A percentile compares a stretch with the other conserved stretches of the same genome.
Evolutionary conservation across 805 yeast species (phyloP).

Genomic region (Sugiyamaella smithiae): DNA sequence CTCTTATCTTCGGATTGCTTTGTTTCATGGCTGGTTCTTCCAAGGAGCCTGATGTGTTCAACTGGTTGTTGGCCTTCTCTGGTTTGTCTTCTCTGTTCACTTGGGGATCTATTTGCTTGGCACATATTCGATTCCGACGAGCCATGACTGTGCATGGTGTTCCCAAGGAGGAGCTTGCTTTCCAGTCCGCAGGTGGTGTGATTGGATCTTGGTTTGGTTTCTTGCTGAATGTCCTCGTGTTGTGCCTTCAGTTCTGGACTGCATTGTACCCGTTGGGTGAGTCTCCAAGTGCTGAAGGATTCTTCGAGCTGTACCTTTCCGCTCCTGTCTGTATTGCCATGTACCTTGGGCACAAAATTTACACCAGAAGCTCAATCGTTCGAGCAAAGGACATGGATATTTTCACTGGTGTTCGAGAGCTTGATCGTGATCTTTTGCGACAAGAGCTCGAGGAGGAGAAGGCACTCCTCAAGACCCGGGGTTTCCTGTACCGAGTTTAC

Average conservation of each 20-base stretch:
- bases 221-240: conserved; percentile 59
- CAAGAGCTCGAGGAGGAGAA: conserved; percentile 54
- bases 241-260: conserved; percentile 77
- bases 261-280: conserved; percentile 68
- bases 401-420: conserved; percentile 58
- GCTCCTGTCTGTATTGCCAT: conserved; percentile 41
- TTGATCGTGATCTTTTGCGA: conserved; percentile 50
- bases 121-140: conserved; percentile 64
- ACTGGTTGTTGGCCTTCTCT: conserved; percentile 70
- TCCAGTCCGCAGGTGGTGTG: conserved; percentile 62
- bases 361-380: conserved; percentile 38
- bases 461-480: conserved; percentile 41
- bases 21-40: conserved; percentile 59
- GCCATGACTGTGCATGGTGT: conserved; percentile 64
- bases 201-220: conserved; percentile 64
- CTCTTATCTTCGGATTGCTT: conserved; percentile 46
- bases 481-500: conserved; percentile 45
- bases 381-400: conserved; percentile 53
- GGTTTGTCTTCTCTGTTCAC: conserved; percentile 72
- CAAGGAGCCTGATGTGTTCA: conserved; percentile 55
- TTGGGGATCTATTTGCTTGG: conserved; percentile 70
- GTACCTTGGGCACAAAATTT: conserved; percentile 50
- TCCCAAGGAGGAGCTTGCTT: conserved; percentile 60
- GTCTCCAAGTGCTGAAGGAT: conserved; percentile 46
- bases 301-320: conserved; percentile 55